Evolutionary conservation across 1,284 basidiomycete genomes (phyloP).

Genomic region (Cystobasidium pallidum): DNA sequence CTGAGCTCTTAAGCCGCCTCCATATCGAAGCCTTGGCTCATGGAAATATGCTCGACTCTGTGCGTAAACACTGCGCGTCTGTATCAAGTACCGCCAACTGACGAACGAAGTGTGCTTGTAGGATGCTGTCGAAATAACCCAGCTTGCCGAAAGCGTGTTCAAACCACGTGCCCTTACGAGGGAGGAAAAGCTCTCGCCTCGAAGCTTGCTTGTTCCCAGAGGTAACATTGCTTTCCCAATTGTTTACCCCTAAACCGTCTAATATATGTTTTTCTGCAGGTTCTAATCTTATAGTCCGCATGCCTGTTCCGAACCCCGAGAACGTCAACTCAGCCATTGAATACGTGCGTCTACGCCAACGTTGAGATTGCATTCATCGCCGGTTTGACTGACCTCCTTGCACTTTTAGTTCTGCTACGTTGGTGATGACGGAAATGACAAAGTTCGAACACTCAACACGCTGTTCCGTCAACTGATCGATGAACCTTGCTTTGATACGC

Average conservation of each 20-base stretch:
- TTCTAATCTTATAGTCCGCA: conserved; percentile 71
- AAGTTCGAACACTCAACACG: conserved; percentile 55
- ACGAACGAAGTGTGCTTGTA: conserved; percentile 54
- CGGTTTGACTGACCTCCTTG: conserved; percentile 48
- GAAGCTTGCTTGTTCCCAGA: conserved; percentile 69
- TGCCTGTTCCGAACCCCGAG: conserved; percentile 77
- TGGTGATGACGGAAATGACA: conserved; percentile 62
- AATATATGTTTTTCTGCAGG: conserved; percentile 58
- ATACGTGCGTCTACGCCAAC: conserved; percentile 54
- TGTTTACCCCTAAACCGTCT: conserved; percentile 42
- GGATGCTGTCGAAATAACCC: conserved; percentile 75
- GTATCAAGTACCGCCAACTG: not conserved
- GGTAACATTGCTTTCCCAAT: conserved; percentile 59
- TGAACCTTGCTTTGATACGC: conserved; percentile 85
- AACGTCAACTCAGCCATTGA: conserved; percentile 76
- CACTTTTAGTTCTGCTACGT: conserved; percentile 70
- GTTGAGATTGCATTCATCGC: conserved; percentile 62
- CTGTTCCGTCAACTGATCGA: conserved; percentile 71
- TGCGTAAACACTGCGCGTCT: not conserved
- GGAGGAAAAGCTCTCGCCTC: conserved; percentile 64
- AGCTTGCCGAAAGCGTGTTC: conserved; percentile 72
- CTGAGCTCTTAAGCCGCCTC: conserved; percentile 68
- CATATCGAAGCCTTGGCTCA: conserved; percentile 77
- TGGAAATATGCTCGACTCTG: conserved; percentile 80
- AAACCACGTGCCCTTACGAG: conserved; percentile 64